These are phyloP conservation scores for Viola pubescens DNA, from an alignment of 441 rosid species.

Conservation along the genomic window DNA sequence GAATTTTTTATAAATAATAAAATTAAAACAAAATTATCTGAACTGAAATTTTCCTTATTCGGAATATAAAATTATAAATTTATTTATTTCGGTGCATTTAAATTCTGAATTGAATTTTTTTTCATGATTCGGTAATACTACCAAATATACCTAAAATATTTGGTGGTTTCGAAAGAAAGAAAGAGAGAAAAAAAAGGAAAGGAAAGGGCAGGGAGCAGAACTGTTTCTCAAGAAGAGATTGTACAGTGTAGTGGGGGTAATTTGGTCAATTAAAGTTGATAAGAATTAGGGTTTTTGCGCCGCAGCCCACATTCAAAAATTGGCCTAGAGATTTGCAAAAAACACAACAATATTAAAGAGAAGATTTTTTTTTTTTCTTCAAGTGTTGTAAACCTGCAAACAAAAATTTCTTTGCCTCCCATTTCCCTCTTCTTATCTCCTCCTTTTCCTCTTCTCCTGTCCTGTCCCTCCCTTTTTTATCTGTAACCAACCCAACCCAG, in stretches of 20 bases:
- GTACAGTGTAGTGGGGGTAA: slow-evolving; percentile 1
- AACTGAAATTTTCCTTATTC: too few species aligned
- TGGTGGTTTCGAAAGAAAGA: not conserved
- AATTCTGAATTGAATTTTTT: too few species aligned
- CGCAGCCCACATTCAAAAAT: slow-evolving; percentile 8
- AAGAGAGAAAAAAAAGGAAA: not conserved
- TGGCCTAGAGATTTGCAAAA: not conserved
- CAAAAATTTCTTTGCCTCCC: not conserved
- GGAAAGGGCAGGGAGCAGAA: not conserved
- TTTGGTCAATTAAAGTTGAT: slow-evolving; percentile 5
- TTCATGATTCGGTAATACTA: too few species aligned
- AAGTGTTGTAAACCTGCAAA: too few species aligned
- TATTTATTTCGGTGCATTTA: too few species aligned
- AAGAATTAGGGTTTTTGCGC: slow-evolving; percentile 24
- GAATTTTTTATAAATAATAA: too few species aligned
- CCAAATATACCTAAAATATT: too few species aligned
- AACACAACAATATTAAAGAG: too few species aligned
- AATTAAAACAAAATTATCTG: too few species aligned
- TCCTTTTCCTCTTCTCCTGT: not conserved
- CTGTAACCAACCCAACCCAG: not conserved
- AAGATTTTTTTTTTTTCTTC: too few species aligned
- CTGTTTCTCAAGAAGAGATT: not conserved
- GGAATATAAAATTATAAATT: too few species aligned
- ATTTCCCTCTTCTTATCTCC: not conserved
- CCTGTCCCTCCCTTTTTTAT: not conserved